phyloP scores from a whole-genome alignment of 345 rosid species.

The Eutrema heterophyllum region DNA sequence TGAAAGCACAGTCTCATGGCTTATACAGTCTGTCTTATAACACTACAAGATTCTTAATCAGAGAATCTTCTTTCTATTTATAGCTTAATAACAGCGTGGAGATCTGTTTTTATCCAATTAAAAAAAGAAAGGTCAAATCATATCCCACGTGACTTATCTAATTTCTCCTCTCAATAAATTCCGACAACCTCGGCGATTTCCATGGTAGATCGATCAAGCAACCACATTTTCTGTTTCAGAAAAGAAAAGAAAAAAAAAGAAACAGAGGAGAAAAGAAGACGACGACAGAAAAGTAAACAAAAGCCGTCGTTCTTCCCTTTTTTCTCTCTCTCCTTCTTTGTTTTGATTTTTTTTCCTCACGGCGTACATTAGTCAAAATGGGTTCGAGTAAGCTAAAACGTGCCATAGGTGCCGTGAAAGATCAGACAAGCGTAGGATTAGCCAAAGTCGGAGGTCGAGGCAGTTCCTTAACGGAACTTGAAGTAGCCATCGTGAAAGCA shows the following conservation, averaged over 20 bases:
- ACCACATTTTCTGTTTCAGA: not conserved
- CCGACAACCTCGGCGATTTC: constrained; percentile 25
- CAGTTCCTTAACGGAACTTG: constrained; percentile 16
- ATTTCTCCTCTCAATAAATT: not conserved
- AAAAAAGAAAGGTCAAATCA: constrained; percentile 2
- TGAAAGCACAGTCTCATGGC: constrained; percentile 9
- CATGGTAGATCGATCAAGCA: constrained; percentile 24
- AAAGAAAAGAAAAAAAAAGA: not conserved
- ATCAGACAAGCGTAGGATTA: constrained; percentile 42
- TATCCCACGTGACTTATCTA: constrained; percentile 11
- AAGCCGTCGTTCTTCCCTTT: constrained; percentile 11
- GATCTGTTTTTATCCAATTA: constrained; percentile 22
- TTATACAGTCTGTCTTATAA: constrained; percentile 20
- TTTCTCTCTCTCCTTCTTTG: not conserved
- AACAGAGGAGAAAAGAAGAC: constrained; percentile 12
- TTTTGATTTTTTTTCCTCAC: not conserved
- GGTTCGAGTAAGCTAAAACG: constrained; percentile 30
- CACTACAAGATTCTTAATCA: constrained; percentile 10
- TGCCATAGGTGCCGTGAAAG: constrained; percentile 44
- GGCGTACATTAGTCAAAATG: constrained; percentile 13
- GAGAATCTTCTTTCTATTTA: constrained; percentile 22
- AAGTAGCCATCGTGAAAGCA: constrained; percentile 45
- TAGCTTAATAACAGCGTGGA: constrained; percentile 13
- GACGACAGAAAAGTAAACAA: constrained; percentile 26
- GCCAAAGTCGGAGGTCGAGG: constrained; percentile 58